Evolutionary conservation across 371 early-diverging fungal species (phyloP).

Genomic region (Rhizopus delemar): DNA sequence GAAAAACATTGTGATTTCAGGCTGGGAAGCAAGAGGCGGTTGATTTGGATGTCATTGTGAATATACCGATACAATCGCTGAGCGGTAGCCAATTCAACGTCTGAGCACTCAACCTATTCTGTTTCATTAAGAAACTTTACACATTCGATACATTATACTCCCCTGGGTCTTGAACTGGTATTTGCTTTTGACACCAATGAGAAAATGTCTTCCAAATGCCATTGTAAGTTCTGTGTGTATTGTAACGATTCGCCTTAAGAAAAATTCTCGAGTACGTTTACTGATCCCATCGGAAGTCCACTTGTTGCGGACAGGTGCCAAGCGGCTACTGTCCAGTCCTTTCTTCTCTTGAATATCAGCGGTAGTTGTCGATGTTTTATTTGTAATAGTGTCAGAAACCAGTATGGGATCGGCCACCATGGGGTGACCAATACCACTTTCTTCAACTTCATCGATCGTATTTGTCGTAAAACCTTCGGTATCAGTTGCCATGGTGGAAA

Average conservation of each 20-base stretch:
- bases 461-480: slow-evolving; percentile 4
- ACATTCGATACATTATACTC: not conserved
- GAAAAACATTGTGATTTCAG: not conserved
- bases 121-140: not conserved
- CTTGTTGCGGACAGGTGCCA: too few relatives aligned
- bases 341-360: not conserved
- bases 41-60: not conserved
- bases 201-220: slow-evolving; percentile 4
- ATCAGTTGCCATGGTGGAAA: slow-evolving; percentile 12
- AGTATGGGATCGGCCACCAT: slow-evolving; percentile 25
- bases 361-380: slow-evolving; percentile 5
- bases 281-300: not conserved
- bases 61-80: slow-evolving; percentile 10
- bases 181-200: not conserved
- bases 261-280: not conserved
- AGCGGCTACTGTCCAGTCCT: not conserved
- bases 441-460: too few relatives aligned
- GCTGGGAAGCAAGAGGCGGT: not conserved
- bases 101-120: not conserved
- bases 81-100: slow-evolving; percentile 7
- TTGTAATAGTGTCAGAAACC: slow-evolving; percentile 9
- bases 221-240: slow-evolving; percentile 3
- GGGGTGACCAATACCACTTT: slow-evolving; percentile 23
- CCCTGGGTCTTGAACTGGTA: not conserved
- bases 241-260: not conserved